Conservation (phyloP, 495 filamentous ascomycete genomes). For the Penicillium malachiteum region DNA sequence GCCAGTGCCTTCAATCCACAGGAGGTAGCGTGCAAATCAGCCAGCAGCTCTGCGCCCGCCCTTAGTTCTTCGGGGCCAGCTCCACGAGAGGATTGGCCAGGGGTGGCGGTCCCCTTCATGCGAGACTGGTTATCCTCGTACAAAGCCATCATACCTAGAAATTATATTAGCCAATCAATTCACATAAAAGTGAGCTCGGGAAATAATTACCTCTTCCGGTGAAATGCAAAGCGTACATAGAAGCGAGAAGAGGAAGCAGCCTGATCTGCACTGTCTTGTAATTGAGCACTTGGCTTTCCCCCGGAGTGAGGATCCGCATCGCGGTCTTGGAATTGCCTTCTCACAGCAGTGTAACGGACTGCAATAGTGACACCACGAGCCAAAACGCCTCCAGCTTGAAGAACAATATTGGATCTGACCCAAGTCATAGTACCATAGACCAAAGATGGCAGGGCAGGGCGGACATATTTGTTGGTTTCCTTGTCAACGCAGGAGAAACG, state of each 20-base stretch:
- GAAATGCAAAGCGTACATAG: slow-evolving; percentile 74
- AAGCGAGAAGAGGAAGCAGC: slow-evolving; percentile 64
- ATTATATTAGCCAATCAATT: too few species aligned
- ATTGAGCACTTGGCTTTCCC: slow-evolving; percentile 69
- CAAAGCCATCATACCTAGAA: slow-evolving; percentile 55
- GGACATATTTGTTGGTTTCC: slow-evolving; percentile 59
- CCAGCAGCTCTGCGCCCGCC: slow-evolving; percentile 62
- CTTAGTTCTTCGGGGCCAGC: slow-evolving; percentile 64
- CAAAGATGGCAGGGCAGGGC: slow-evolving; percentile 61
- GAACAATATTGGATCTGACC: slow-evolving; percentile 70
- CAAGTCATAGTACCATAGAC: slow-evolving; percentile 73
- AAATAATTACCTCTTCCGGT: slow-evolving; percentile 51
- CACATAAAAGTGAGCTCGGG: too few species aligned
- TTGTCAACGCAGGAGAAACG: slow-evolving; percentile 62
- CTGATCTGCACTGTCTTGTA: slow-evolving; percentile 78
- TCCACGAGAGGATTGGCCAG: slow-evolving; percentile 48
- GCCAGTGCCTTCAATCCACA: slow-evolving; percentile 71
- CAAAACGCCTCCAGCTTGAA: slow-evolving; percentile 63
- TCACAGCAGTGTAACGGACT: slow-evolving; percentile 64
- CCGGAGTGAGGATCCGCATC: slow-evolving; percentile 55
- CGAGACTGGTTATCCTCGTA: slow-evolving; percentile 65
- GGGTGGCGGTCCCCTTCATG: slow-evolving; percentile 48
- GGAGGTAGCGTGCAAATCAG: slow-evolving; percentile 72
- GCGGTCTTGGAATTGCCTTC: slow-evolving; percentile 69
- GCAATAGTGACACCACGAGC: slow-evolving; percentile 76